Evolutionary conservation across 345 rosid species (phyloP).

Genomic region (Linum trigynum): DNA sequence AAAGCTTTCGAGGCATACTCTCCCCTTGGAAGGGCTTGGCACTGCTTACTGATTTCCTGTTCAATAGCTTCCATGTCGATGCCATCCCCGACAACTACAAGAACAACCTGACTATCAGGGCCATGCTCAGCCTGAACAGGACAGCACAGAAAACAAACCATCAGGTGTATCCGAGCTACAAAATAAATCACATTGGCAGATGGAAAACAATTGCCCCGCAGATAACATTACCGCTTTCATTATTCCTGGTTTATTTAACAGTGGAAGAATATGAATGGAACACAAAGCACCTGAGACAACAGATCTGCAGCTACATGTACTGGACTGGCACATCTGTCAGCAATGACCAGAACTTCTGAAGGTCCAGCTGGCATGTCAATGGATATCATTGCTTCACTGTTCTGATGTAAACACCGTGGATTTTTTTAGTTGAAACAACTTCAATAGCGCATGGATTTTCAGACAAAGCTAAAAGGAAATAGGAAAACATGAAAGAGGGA

Average conservation of each 20-base stretch:
- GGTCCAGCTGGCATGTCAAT: slow-evolving; percentile 99
- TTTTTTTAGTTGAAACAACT: background rate
- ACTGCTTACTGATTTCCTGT: slow-evolving; percentile 68
- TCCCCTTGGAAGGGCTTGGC: slow-evolving; percentile 69
- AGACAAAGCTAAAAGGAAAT: background rate
- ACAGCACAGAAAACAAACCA: slow-evolving; percentile 7
- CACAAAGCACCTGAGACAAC: slow-evolving; percentile 63
- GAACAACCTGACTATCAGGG: slow-evolving; percentile 95
- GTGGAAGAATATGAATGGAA: background rate
- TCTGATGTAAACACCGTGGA: slow-evolving; percentile 31
- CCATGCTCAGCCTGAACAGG: slow-evolving; percentile 86
- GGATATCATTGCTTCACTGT: slow-evolving; percentile 96
- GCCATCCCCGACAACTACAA: slow-evolving; percentile 71
- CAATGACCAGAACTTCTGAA: slow-evolving; percentile 91
- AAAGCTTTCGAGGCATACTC: slow-evolving; percentile 76
- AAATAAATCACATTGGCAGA: background rate
- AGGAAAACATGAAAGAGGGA: background rate
- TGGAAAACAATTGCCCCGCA: no score
- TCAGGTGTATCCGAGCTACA: background rate
- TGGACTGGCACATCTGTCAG: slow-evolving; percentile 72
- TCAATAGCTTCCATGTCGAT: slow-evolving; percentile 63
- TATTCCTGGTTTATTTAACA: no score
- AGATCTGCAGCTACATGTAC: slow-evolving; percentile 89
- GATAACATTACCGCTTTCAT: no score
- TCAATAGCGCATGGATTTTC: no score